A percentile compares a stretch with the other conserved stretches of the same genome.
phyloP scores from a whole-genome alignment of 805 yeast genomes.

The Ogataea salicorniae region DNA sequence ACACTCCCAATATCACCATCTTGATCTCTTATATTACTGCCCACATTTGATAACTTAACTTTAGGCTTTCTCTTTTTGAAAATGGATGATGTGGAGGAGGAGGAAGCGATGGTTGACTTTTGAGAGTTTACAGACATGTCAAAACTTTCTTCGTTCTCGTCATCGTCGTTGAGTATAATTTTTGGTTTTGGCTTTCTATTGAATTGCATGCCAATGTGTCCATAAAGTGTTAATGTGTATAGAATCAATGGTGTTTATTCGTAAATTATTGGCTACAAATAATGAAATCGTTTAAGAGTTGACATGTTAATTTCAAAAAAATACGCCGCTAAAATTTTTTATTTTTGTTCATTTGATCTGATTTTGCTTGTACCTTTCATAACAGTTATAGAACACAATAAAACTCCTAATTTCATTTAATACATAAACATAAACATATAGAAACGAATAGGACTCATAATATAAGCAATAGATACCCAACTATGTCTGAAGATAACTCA shows the following conservation, averaged over 20 bases:
- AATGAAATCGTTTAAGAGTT: too few relatives aligned
- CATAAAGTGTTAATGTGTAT: too few relatives aligned
- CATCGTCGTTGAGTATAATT: background rate
- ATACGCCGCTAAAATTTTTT: too few relatives aligned
- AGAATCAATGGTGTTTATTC: too few relatives aligned
- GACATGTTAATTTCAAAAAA: too few relatives aligned
- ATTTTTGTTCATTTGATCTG: too few relatives aligned
- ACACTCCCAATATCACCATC: background rate
- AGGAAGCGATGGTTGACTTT: background rate
- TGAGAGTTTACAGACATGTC: background rate
- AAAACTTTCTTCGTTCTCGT: slow-evolving; percentile 5
- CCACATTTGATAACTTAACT: too few relatives aligned
- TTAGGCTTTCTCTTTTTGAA: slow-evolving; percentile 4
- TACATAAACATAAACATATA: background rate
- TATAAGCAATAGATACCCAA: background rate
- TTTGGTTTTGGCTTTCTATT: background rate
- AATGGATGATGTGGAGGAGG: background rate
- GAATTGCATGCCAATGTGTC: background rate
- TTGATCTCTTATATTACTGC: too few relatives aligned
- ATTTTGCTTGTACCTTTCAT: background rate
- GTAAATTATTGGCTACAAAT: too few relatives aligned
- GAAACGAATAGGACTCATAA: background rate
- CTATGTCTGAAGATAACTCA: background rate
- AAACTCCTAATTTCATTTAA: background rate
- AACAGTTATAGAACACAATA: too few relatives aligned